phyloP scores from a whole-genome alignment of 1,284 basidiomycete genomes.

The Rhodotorula glutinis region DNA sequence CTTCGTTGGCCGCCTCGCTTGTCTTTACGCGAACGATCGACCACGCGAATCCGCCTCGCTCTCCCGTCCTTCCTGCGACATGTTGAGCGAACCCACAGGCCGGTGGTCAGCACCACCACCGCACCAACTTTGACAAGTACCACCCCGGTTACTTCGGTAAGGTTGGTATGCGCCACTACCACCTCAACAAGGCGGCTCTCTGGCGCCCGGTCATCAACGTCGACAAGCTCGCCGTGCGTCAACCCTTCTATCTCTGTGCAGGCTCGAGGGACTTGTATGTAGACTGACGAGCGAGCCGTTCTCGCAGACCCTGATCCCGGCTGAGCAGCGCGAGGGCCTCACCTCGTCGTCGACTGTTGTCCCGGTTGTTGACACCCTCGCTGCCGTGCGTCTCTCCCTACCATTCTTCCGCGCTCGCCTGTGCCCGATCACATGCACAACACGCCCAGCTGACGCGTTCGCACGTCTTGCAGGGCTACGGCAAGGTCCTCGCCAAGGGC shows the following conservation, averaged over 20 bases:
- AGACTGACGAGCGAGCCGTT: background rate
- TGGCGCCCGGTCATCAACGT: slow-evolving; percentile 96
- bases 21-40: background rate
- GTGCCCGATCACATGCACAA: too few relatives aligned
- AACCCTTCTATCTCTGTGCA: too few relatives aligned
- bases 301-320: slow-evolving; percentile 60
- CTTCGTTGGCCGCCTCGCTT: background rate
- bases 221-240: slow-evolving; percentile 63
- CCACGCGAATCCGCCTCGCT: too few relatives aligned
- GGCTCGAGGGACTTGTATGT: too few relatives aligned
- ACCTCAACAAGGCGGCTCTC: slow-evolving; percentile 83
- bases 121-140: slow-evolving; percentile 65
- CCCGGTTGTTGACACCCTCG: slow-evolving; percentile 84
- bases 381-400: slow-evolving; percentile 34
- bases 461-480: slow-evolving; percentile 63
- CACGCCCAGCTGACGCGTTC: too few relatives aligned
- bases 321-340: slow-evolving; percentile 68
- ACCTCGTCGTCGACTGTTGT: slow-evolving; percentile 66
- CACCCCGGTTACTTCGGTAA: slow-evolving; percentile 99
- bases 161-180: slow-evolving; percentile 91
- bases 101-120: slow-evolving; percentile 99
- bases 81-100: slow-evolving; percentile 54
- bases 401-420: too few relatives aligned
- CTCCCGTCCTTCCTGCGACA: background rate
- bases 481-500: slow-evolving; percentile 88